phyloP scores from a whole-genome alignment of 768 basidiomycete species.

The Gymnopilus junonius region DNA sequence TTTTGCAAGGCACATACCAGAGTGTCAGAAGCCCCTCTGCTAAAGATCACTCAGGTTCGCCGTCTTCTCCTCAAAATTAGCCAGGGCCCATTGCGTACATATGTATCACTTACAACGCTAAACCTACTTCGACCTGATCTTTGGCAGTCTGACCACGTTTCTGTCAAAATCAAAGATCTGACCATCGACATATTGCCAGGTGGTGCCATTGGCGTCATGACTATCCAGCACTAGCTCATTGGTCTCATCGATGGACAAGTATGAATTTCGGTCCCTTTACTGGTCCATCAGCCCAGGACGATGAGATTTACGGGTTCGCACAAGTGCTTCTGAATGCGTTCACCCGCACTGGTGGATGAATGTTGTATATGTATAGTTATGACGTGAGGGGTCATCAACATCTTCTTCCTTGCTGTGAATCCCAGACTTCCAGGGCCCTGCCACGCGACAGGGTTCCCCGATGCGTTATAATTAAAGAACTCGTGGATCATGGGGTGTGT shows the following conservation, averaged over 20 bases:
- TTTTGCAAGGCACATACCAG: background rate
- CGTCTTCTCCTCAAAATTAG: background rate
- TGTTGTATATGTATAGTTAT: background rate
- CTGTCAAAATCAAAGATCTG: background rate
- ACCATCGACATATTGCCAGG: too few relatives aligned
- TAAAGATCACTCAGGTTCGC: background rate
- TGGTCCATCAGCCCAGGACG: background rate
- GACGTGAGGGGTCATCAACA: background rate
- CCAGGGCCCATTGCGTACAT: background rate
- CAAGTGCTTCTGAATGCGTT: background rate
- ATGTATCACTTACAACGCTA: background rate
- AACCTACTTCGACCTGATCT: background rate
- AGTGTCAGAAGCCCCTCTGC: background rate
- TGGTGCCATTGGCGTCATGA: background rate
- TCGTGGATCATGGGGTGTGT: background rate
- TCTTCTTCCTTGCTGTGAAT: background rate
- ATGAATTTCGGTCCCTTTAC: too few relatives aligned
- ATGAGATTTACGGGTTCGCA: background rate
- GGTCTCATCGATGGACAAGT: too few relatives aligned
- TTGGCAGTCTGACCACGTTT: background rate
- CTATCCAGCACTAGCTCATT: too few relatives aligned
- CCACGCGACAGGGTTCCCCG: background rate
- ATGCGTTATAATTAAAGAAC: background rate
- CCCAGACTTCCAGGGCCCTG: background rate
- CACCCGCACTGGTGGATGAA: background rate